phyloP scores from a whole-genome alignment of 345 rosid species.

The Aquilaria malaccensis region DNA sequence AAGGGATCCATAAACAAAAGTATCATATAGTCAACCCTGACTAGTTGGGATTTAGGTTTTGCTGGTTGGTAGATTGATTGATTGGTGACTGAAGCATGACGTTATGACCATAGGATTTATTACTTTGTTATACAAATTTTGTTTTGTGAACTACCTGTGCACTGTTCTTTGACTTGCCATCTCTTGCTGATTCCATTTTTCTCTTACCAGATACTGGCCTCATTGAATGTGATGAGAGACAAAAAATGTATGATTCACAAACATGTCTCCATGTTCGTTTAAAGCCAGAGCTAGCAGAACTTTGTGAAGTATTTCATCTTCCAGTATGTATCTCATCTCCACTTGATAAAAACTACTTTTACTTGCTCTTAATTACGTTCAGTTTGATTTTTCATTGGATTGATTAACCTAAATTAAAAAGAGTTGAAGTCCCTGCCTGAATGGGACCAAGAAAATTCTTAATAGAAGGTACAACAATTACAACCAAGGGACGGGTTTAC shows the following conservation, averaged over 20 bases:
- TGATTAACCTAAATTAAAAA: too few relatives aligned
- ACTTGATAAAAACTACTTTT: slow-evolving; percentile 14
- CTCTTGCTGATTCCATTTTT: not conserved
- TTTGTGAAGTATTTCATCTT: slow-evolving; percentile 52
- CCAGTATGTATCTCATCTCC: slow-evolving; percentile 40
- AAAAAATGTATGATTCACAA: slow-evolving; percentile 42
- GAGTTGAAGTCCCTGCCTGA: too few relatives aligned
- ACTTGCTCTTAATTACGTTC: not conserved
- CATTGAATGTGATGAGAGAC: slow-evolving; percentile 25
- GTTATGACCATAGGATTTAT: too few relatives aligned
- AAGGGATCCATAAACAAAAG: too few relatives aligned
- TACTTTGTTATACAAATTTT: too few relatives aligned
- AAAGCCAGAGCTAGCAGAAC: slow-evolving; percentile 57
- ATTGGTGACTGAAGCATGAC: too few relatives aligned
- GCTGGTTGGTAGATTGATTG: too few relatives aligned
- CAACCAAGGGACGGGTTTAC: too few relatives aligned
- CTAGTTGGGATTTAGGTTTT: too few relatives aligned
- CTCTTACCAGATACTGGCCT: slow-evolving; percentile 22
- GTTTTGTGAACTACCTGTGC: not conserved
- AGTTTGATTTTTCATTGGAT: not conserved
- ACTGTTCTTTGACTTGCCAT: not conserved
- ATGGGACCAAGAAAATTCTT: too few relatives aligned
- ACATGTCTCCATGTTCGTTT: slow-evolving; percentile 49
- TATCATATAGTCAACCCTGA: too few relatives aligned
- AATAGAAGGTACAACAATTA: too few relatives aligned